Conservation (phyloP, 805 yeast genomes). For the Kuraishia hungarica region DNA sequence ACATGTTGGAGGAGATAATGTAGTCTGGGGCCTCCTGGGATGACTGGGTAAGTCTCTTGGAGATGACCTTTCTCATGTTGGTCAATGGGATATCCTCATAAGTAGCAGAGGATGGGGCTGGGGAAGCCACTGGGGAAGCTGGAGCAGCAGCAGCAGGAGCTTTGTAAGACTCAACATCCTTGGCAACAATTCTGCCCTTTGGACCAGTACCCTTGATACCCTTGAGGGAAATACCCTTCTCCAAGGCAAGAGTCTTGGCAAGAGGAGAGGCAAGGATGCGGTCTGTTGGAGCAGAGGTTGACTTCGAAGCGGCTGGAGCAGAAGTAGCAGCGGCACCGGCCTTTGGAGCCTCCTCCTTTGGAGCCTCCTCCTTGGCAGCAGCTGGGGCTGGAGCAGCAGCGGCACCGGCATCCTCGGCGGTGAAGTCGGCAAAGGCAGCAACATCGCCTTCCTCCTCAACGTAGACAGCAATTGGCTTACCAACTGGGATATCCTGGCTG, state of each 20-base stretch:
- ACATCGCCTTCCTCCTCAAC: constrained; percentile 85
- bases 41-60: constrained; percentile 78
- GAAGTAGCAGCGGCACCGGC: constrained; percentile 23
- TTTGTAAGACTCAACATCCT: constrained; percentile 74
- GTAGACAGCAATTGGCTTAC: constrained; percentile 93
- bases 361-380: constrained; percentile 26
- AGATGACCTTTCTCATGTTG: constrained; percentile 90
- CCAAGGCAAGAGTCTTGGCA: constrained; percentile 89
- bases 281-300: constrained; percentile 36
- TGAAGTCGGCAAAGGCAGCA: constrained; percentile 79
- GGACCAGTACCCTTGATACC: constrained; percentile 91
- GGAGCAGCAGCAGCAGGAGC: constrained; percentile 31
- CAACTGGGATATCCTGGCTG: constrained; percentile 84
- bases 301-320: constrained; percentile 20
- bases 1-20: constrained; percentile 79
- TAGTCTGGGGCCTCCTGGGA: constrained; percentile 85
- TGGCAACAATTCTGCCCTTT: constrained; percentile 85
- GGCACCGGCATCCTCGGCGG: constrained; percentile 71
- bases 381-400: constrained; percentile 34
- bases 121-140: constrained; percentile 32
- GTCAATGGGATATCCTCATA: constrained; percentile 82
- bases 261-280: constrained; percentile 91
- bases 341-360: constrained; percentile 14
- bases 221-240: constrained; percentile 82
- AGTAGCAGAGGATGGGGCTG: constrained; percentile 48